A percentile compares a stretch with the other conserved stretches of the same genome.
phyloP scores from a whole-genome alignment of 768 basidiomycete species.

The Lactarius quietus region DNA sequence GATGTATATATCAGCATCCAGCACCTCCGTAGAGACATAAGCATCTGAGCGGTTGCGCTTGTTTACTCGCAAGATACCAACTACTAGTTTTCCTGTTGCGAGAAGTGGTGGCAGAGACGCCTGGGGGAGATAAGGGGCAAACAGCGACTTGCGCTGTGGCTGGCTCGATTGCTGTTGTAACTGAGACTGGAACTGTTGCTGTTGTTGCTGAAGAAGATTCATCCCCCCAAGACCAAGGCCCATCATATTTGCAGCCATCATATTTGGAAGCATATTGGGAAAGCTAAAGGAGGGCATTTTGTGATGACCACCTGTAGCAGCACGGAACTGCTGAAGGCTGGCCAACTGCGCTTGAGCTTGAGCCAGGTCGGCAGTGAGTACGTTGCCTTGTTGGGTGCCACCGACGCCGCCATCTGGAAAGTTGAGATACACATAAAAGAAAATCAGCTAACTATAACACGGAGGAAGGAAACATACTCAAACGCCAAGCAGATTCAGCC shows the following conservation, averaged over 20 bases:
- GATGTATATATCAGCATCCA: constrained; percentile 99
- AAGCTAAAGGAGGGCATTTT: constrained; percentile 98
- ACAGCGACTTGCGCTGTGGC: constrained; percentile 96
- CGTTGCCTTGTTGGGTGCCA: constrained; percentile 50
- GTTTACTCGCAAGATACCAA: constrained; percentile 95
- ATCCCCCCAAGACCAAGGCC: constrained; percentile 78
- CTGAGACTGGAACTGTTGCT: constrained; percentile 93
- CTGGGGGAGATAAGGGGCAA: constrained; percentile 97
- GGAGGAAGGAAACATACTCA: constrained; percentile 53
- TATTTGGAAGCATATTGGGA: constrained; percentile 96
- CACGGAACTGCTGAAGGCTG: constrained; percentile 95
- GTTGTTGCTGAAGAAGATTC: constrained; percentile 88
- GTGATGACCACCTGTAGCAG: constrained; percentile 88
- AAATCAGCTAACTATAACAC: constrained; percentile 12
- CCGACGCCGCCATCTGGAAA: constrained; percentile 73
- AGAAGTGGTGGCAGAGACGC: constrained; percentile 95
- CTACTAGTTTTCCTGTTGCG: constrained; percentile 95
- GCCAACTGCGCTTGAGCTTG: constrained; percentile 96
- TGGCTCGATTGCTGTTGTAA: constrained; percentile 89
- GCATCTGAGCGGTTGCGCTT: constrained; percentile 98
- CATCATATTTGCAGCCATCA: constrained; percentile 98
- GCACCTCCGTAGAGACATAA: constrained; percentile 95
- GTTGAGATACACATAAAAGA: constrained; percentile 7
- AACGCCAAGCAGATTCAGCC: constrained; percentile 83
- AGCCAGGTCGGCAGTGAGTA: constrained; percentile 80